A percentile compares a stretch with the other conserved stretches of the same genome.
Evolutionary conservation across 1,284 basidiomycete genomes (phyloP).

Genomic region (Cerrena zonata): DNA sequence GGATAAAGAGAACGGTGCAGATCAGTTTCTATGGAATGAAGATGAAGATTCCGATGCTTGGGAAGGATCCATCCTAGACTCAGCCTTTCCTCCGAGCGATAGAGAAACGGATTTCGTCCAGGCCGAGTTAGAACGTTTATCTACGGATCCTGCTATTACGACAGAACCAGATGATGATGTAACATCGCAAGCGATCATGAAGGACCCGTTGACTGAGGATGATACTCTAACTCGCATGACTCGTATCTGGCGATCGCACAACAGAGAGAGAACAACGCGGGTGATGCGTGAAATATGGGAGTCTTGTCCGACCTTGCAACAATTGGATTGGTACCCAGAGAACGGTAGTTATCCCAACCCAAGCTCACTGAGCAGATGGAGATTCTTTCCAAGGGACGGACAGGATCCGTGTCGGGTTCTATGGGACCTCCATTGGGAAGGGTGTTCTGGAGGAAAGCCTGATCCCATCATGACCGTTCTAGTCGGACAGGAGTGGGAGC

Average conservation of each 20-base stretch:
- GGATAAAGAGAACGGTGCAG: neutral
- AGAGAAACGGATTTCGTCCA: neutral
- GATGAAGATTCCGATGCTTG: too few relatives aligned
- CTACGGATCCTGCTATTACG: neutral
- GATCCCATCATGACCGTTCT: neutral
- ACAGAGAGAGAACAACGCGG: slow-evolving; percentile 2
- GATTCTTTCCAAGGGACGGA: neutral
- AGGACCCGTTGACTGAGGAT: neutral
- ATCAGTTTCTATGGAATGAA: neutral
- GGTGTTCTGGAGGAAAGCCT: slow-evolving; percentile 1
- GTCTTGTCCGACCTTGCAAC: slow-evolving; percentile 13
- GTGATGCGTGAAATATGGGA: slow-evolving; percentile 6
- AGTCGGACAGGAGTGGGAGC: slow-evolving; percentile 8
- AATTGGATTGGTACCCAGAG: slow-evolving; percentile 16
- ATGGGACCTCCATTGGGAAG: slow-evolving; percentile 3
- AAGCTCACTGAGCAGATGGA: slow-evolving; percentile 4
- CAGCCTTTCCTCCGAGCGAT: slow-evolving; percentile 6
- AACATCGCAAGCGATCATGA: neutral
- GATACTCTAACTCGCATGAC: slow-evolving; percentile 9
- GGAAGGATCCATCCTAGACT: too few relatives aligned
- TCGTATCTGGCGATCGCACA: slow-evolving; percentile 10
- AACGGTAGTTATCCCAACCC: too few relatives aligned
- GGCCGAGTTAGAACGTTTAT: neutral
- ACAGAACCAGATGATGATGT: neutral
- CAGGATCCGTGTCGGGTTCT: too few relatives aligned